phyloP scores from a whole-genome alignment of 495 filamentous ascomycete genomes.

The Hypoxylon rickii region DNA sequence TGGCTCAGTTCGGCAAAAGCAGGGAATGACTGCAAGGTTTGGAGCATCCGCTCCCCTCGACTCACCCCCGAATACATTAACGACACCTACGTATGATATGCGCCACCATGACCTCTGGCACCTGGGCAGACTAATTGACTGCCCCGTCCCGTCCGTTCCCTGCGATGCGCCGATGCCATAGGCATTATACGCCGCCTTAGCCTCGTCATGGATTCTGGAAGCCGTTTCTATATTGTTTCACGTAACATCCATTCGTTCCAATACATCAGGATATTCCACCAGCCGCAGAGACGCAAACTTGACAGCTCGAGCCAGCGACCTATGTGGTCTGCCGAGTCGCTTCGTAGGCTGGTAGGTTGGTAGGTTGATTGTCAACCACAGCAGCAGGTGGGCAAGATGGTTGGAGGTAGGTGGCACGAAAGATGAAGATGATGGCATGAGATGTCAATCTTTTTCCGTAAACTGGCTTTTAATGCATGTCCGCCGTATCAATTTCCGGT shows the following conservation, averaged over 20 bases:
- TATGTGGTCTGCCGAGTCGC: slow-evolving; percentile 18
- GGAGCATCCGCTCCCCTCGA: slow-evolving; percentile 11
- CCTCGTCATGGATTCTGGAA: slow-evolving; percentile 32
- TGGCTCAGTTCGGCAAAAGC: slow-evolving; percentile 27
- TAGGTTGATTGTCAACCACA: no score
- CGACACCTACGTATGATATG: background rate
- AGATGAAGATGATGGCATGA: slow-evolving; percentile 12
- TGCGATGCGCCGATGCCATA: background rate
- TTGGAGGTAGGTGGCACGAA: slow-evolving; percentile 14
- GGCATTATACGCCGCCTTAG: slow-evolving; percentile 13
- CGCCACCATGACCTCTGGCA: background rate
- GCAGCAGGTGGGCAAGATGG: no score
- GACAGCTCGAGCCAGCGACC: slow-evolving; percentile 12
- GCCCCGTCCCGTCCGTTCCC: background rate
- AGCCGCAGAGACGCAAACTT: slow-evolving; percentile 21
- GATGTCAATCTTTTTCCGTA: slow-evolving; percentile 2
- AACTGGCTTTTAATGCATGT: slow-evolving; percentile 18
- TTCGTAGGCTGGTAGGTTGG: background rate
- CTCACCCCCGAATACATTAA: slow-evolving; percentile 7
- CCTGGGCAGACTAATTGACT: no score
- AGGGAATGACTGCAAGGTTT: slow-evolving; percentile 33
- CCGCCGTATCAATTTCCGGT: slow-evolving; percentile 24
- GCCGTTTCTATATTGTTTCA: slow-evolving; percentile 32
- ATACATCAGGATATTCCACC: slow-evolving; percentile 5
- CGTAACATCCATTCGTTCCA: slow-evolving; percentile 13